These are phyloP conservation scores for Drosera capensis DNA, from an alignment of 148 eudicot species.

Conservation along the genomic window DNA sequence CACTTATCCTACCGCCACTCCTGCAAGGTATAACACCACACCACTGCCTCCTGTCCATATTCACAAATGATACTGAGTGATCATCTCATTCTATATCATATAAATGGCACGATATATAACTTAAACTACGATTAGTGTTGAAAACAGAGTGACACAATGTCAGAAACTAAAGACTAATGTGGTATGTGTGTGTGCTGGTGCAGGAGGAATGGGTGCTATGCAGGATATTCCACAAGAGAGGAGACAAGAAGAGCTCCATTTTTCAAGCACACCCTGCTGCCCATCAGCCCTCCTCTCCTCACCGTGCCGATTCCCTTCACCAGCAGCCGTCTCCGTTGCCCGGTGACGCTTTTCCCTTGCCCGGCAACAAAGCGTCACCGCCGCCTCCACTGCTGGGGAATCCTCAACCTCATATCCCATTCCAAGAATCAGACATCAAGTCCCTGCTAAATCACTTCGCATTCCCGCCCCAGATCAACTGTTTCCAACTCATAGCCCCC, in stretches of 20 bases:
- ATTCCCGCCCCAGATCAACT: background rate
- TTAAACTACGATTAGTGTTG: too few relatives aligned
- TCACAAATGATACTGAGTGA: too few relatives aligned
- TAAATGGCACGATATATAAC: too few relatives aligned
- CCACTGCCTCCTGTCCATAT: too few relatives aligned
- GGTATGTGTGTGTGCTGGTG: too few relatives aligned
- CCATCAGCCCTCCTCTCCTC: background rate
- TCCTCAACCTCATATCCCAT: background rate
- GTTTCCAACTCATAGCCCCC: background rate
- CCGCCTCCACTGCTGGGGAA: background rate
- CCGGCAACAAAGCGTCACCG: too few relatives aligned
- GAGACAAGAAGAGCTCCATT: background rate
- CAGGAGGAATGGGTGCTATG: slow-evolving; percentile 1
- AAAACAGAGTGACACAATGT: too few relatives aligned
- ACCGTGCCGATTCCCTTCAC: background rate
- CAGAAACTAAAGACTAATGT: too few relatives aligned
- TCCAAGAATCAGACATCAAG: background rate
- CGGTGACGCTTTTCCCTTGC: too few relatives aligned
- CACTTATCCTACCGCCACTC: slow-evolving; percentile 46
- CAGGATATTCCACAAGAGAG: slow-evolving; percentile 1
- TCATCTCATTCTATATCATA: too few relatives aligned
- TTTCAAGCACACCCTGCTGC: background rate
- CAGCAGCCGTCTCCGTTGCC: background rate
- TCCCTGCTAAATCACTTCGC: background rate
- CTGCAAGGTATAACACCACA: slow-evolving; percentile 24